Base-by-base conservation (phyloP, 257 asterid genomes). In the Capsicum chinense region DNA sequence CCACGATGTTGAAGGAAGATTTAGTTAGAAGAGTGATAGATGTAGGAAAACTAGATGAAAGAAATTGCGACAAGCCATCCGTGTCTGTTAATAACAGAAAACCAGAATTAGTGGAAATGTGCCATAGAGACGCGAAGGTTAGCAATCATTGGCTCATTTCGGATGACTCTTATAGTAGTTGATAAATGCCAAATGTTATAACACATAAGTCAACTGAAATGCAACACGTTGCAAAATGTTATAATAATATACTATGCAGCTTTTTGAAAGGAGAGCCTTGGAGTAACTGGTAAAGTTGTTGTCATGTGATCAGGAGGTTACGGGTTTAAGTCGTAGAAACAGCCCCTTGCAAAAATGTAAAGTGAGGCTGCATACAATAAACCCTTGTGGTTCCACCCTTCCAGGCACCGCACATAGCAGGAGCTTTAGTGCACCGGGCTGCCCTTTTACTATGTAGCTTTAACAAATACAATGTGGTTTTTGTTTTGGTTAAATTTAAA, bases 1-100 rank as follows among this genome's bases (percentile, higher is more conserved):
- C 88, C 52, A 69, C 63, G 88, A 89, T 88, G 90, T 90, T 90
- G 86, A 88, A 88, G 57, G 94, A 85, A 70, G 91, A 84, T 83
- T 89, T 91, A 14, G 87, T 92, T 80, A 88, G 63, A 54, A 62
- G 85, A 57, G 94, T 80, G 66, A 83, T 87, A 79, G 91, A 83
- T 13, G 87, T 84, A 17, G 89, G 93, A 86, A 78, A 58, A 83
- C 80, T 81, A 12, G 90, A 85, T 62, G 87, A 66, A 33, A 89
- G 84, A 79, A 86, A 71, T 21, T 92, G 92, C 67, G 89, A 86
- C 85, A 91, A 91, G 39, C 87, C 88, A 87, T 92, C 94, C 57
- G 94, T 56, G 70, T 90, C 98, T 92, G 80, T 39, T 52, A 79
- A 82, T 64, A 79, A 83, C 68, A 82, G 83, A 83, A 69, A 42